Evolutionary conservation across 179 eudicot species (phyloP).

Genomic region (Carnegiea gigantea): DNA sequence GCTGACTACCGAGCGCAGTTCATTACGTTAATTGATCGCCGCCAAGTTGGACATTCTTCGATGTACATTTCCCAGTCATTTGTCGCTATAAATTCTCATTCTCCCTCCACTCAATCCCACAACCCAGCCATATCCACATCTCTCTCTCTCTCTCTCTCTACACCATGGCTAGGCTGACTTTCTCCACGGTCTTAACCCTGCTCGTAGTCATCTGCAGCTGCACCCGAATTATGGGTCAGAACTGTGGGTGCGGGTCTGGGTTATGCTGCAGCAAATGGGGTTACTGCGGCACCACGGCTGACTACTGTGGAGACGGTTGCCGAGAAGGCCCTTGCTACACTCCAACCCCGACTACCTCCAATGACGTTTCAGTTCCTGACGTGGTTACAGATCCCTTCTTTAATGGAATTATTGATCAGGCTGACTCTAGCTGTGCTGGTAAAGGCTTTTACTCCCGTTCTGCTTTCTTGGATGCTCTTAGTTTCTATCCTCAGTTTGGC

Average conservation of each 20-base stretch:
- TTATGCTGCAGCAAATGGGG: constrained; percentile 33
- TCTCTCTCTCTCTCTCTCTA: neutral
- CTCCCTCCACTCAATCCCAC: neutral
- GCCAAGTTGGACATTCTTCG: neutral
- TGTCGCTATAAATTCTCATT: neutral
- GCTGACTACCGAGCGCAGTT: too few relatives aligned
- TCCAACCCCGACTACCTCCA: constrained; percentile 5
- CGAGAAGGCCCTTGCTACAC: constrained; percentile 30
- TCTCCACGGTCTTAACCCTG: neutral
- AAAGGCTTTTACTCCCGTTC: constrained; percentile 28
- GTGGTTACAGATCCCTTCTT: constrained; percentile 30
- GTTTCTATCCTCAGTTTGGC: constrained; percentile 28
- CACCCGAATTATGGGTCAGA: constrained; percentile 17
- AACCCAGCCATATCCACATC: neutral
- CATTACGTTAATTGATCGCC: neutral
- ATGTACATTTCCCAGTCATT: neutral
- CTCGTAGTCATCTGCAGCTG: constrained; percentile 1
- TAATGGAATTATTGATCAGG: constrained; percentile 30
- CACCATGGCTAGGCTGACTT: constrained; percentile 11
- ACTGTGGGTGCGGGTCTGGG: constrained; percentile 26
- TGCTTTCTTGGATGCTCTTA: constrained; percentile 31
- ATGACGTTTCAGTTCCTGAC: constrained; percentile 23
- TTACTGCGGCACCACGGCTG: constrained; percentile 28
- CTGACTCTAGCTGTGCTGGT: constrained; percentile 38
- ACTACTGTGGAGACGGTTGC: constrained; percentile 37